phyloP scores from a whole-genome alignment of 192 early-diverging fungal genomes.

The Podila horticola region DNA sequence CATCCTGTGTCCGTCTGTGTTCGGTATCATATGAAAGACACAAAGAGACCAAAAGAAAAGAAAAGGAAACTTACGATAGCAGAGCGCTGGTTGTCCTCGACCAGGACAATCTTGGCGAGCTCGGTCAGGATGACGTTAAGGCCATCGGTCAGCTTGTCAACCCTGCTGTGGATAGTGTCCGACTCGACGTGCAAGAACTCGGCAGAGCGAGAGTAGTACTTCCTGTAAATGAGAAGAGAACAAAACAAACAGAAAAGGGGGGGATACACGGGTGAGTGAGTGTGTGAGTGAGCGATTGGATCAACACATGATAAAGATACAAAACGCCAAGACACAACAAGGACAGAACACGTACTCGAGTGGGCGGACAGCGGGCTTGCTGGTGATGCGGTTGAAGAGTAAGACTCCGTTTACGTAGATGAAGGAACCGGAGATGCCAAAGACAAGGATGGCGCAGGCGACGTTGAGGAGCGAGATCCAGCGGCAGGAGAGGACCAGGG shows the following conservation, averaged over 20 bases:
- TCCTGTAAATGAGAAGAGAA: conserved; percentile 7
- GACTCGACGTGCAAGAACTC: conserved; percentile 39
- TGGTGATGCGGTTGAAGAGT: conserved; percentile 19
- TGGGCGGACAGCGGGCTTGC: conserved; percentile 32
- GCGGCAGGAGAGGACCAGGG: conserved; percentile 32
- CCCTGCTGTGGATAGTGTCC: conserved; percentile 24
- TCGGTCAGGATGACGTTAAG: conserved; percentile 44
- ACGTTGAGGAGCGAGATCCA: conserved; percentile 47
- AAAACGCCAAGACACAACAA: not conserved
- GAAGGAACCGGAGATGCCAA: conserved; percentile 35
- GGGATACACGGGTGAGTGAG: not conserved
- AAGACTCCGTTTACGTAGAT: conserved; percentile 38
- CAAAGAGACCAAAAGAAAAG: too few species aligned
- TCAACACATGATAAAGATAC: not conserved
- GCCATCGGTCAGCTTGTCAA: conserved; percentile 40
- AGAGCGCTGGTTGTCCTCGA: conserved; percentile 46
- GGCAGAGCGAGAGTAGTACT: conserved; percentile 39
- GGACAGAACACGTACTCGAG: conserved; percentile 18
- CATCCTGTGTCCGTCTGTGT: too few species aligned
- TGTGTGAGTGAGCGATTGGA: not conserved
- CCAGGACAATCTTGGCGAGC: conserved; percentile 39
- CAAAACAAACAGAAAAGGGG: not conserved
- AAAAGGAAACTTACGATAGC: conserved; percentile 16
- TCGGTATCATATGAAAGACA: too few species aligned
- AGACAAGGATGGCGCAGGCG: conserved; percentile 25